Conservation (phyloP, 257 asterid species). For the Solanum ossicruentum region DNA sequence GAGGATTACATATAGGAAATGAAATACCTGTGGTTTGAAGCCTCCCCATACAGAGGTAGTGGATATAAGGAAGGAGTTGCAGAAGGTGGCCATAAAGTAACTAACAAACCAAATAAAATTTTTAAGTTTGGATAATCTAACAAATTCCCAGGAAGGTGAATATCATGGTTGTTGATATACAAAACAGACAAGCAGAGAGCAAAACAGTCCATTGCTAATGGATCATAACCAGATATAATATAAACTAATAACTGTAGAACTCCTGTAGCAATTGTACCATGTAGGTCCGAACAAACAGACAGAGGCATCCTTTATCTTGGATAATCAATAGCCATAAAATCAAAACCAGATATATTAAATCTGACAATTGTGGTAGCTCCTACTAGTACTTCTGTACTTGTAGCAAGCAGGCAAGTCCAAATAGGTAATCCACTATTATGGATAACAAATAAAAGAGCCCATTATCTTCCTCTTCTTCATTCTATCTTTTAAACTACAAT, state of each 20-base stretch:
- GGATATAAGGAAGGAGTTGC: slow-evolving; percentile 70
- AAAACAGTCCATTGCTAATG: background rate
- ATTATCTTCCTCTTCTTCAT: background rate
- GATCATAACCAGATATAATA: background rate
- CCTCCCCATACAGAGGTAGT: slow-evolving; percentile 79
- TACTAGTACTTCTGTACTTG: background rate
- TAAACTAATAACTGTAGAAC: background rate
- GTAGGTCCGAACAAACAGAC: background rate
- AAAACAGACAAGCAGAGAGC: background rate
- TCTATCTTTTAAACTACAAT: background rate
- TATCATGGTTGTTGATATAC: background rate
- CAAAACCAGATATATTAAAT: background rate
- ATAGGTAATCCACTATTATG: background rate
- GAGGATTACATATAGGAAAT: background rate
- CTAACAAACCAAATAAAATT: slow-evolving; percentile 23
- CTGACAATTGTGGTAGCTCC: background rate
- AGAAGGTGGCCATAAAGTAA: slow-evolving; percentile 93
- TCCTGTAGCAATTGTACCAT: background rate
- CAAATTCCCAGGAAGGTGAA: background rate
- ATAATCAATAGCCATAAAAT: background rate
- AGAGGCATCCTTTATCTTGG: background rate
- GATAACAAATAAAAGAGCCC: background rate
- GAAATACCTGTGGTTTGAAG: slow-evolving; percentile 87
- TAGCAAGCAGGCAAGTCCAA: background rate
- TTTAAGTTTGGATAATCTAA: background rate